Conservation (phyloP, 2,329 filamentous ascomycete species). For the Fusarium buharicum region DNA sequence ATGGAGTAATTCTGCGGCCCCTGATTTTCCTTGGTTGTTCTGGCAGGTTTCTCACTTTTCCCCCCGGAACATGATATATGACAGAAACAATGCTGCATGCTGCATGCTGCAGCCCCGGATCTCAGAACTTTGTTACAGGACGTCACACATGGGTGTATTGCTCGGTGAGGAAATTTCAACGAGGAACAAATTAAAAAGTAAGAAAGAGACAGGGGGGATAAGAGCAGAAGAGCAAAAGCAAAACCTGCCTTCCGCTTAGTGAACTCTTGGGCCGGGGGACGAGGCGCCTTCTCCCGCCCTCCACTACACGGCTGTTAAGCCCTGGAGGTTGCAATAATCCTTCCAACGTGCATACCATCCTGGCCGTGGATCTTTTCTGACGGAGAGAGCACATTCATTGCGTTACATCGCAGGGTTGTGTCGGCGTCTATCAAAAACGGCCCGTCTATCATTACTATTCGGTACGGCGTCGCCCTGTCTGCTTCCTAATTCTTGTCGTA, state of each 20-base stretch:
- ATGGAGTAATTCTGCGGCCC: not conserved
- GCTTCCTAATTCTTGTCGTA: conserved; percentile 10
- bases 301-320: conserved; percentile 21
- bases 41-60: conserved; percentile 10
- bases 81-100: not conserved
- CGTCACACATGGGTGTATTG: conserved; percentile 30
- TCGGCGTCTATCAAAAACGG: conserved; percentile 6
- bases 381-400: conserved; percentile 29
- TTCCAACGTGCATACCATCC: conserved; percentile 37
- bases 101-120: conserved; percentile 24
- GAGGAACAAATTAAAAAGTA: not conserved
- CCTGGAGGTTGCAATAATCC: conserved; percentile 28
- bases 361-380: conserved; percentile 40
- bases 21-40: conserved; percentile 7
- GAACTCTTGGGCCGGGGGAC: not conserved
- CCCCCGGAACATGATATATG: conserved; percentile 32
- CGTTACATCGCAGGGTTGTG: conserved; percentile 38
- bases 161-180: conserved; percentile 12
- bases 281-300: conserved; percentile 27
- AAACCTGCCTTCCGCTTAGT: conserved; percentile 5
- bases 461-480: not conserved
- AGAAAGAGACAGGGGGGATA: not conserved
- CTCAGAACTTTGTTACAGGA: conserved; percentile 23
- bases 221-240: conserved; percentile 15
- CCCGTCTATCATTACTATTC: not conserved